Conservation (phyloP, 306 rosid species). For the Cicer pinnatifidum region DNA sequence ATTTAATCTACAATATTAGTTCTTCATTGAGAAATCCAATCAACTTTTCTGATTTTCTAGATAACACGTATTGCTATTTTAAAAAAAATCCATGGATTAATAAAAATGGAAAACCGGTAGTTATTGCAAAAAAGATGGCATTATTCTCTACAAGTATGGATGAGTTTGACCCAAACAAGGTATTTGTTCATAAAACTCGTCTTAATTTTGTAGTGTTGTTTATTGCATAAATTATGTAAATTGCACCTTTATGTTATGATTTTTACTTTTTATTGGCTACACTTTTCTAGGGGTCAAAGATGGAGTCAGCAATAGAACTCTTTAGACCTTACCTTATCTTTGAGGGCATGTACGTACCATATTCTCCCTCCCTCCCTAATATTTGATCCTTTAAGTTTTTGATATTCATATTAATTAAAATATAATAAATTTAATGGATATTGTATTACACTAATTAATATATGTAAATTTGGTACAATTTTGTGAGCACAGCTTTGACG, state of each 20-base stretch:
- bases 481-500: conserved; percentile 50
- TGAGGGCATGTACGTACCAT: conserved; percentile 45
- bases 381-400: no score
- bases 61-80: conserved; percentile 13
- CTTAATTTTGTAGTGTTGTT: neutral
- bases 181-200: neutral
- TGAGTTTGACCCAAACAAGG: conserved; percentile 13
- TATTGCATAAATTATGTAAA: neutral
- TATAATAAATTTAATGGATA: neutral
- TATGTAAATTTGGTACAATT: neutral
- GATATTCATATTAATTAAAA: no score
- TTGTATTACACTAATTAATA: no score
- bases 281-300: conserved; percentile 38
- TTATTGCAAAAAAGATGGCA: neutral
- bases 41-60: neutral
- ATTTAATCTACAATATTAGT: no score
- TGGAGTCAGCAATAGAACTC: conserved; percentile 30
- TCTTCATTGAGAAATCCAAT: no score
- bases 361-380: neutral
- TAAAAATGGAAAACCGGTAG: conserved; percentile 28
- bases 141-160: neutral
- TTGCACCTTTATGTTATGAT: neutral
- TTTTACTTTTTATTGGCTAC: neutral
- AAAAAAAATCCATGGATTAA: conserved; percentile 38
- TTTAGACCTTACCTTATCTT: conserved; percentile 40